These are phyloP conservation scores for Leptographium radiaticola DNA, from an alignment of 2,329 filamentous ascomycete genomes.

Conservation along the genomic window DNA sequence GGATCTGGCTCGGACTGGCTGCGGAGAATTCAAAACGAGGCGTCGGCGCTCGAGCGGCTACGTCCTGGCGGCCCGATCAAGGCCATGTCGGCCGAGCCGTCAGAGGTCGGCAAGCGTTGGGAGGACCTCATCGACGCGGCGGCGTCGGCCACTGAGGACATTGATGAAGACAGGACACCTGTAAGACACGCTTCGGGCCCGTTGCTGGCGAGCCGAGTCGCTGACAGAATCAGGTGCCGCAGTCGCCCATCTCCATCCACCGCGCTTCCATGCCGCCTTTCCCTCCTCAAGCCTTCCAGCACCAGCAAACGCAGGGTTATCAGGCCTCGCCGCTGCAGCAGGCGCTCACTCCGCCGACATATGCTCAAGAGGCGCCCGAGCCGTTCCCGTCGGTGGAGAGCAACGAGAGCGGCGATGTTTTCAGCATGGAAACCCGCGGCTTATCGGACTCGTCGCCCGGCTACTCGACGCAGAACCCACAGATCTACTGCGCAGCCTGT, in stretches of 20 bases:
- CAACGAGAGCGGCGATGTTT: conserved; percentile 57
- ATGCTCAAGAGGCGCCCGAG: conserved; percentile 53
- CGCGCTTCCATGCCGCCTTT: conserved; percentile 50
- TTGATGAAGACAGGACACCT: conserved; percentile 82
- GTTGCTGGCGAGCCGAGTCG: conserved; percentile 7
- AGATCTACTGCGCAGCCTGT: conserved; percentile 89
- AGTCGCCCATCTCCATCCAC: conserved; percentile 51
- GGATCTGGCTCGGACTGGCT: conserved; percentile 57
- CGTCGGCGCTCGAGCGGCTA: conserved; percentile 35
- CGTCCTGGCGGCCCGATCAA: conserved; percentile 60
- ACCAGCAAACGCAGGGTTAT: conserved; percentile 37
- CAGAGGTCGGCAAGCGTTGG: conserved; percentile 81
- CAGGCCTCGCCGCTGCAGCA: conserved; percentile 85
- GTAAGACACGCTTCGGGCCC: conserved; percentile 42
- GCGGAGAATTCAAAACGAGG: conserved; percentile 42
- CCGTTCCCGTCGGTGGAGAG: conserved; percentile 86
- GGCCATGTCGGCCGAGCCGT: conserved; percentile 75
- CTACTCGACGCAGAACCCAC: conserved; percentile 61
- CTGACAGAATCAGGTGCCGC: conserved; percentile 37
- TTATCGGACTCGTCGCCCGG: conserved; percentile 59
- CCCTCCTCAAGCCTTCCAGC: conserved; percentile 32
- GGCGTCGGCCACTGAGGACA: conserved; percentile 79
- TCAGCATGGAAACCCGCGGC: conserved; percentile 54
- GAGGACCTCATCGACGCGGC: conserved; percentile 91
- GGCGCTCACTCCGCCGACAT: conserved; percentile 71